Base-by-base conservation (phyloP, 306 rosid species). In the Argentina anserina region DNA sequence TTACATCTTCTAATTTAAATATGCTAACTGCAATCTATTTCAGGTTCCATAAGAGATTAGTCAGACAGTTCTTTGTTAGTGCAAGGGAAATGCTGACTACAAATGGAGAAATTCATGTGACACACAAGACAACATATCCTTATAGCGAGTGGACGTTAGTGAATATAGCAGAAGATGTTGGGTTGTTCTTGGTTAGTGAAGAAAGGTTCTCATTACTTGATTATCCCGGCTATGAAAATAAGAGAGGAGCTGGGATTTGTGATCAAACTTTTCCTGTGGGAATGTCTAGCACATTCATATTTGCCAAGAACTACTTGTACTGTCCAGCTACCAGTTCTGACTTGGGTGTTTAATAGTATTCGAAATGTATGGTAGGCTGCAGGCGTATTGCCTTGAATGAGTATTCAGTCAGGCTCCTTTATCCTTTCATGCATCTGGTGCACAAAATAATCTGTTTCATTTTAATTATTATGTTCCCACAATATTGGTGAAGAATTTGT, bases 101-200 rank as follows among this genome's bases (percentile, higher is more conserved):
- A 7, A 12, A 2, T 1, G 87, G 82, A 1, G 76, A 81, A 70
- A 77, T 85, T 65, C 89, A 87, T 66, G 36, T 85, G 2, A 81
- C 88, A 0, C 86, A 85, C 84, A 85, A 87, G 83, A 79, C 73
- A 0, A 1, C 76, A 0, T 0, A 66, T 28, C 84, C 91, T 13
- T 87, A 26, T 28, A 17, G 39, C 12, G 8, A 41, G 1, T 80
- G 87, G 91, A 29, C 70, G 28, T 65, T 84, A 13, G 46, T 12
- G 74, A 15, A 62, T 61, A 25, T 75, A 15, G 87, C 58, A 5
- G 2, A 61, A 23, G 15, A 36, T 26, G 65, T 8, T 40, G 59
- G 66, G 0, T 70, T 82, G 39, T 1, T 1, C 20, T 65, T 72
- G 33, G 7, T n/a, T 18, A 33, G 41, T 17, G 46, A 77, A 59